Conservation (phyloP, 1,139 yeast genomes). For the Yamadazyma sp. region DNA sequence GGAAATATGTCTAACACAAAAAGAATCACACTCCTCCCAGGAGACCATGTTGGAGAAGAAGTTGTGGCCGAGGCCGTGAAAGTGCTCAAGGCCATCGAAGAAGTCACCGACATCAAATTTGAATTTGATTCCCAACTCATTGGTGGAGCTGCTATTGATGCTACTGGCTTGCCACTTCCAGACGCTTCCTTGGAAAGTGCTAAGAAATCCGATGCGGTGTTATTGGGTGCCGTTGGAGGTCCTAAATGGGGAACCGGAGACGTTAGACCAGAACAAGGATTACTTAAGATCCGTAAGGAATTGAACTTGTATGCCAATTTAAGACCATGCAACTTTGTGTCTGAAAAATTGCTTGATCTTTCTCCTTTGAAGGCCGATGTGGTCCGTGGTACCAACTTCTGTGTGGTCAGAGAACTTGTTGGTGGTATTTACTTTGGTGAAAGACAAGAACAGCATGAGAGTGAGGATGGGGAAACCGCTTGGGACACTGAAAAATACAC, state of each 20-base stretch:
- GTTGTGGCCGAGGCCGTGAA: constrained; percentile 87
- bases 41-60: constrained; percentile 96
- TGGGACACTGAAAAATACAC: constrained; percentile 93
- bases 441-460: constrained; percentile 86
- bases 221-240: constrained; percentile 97
- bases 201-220: constrained; percentile 85
- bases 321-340: constrained; percentile 94
- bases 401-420: constrained; percentile 92
- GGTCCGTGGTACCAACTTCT: constrained; percentile 86
- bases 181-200: constrained; percentile 85
- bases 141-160: constrained; percentile 98
- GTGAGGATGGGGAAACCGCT: constrained; percentile 62
- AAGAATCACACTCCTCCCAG: constrained; percentile 84
- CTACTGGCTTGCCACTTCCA: constrained; percentile 91
- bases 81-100: constrained; percentile 76
- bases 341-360: constrained; percentile 77
- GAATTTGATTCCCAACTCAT: constrained; percentile 80
- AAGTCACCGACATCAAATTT: constrained; percentile 60
- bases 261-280: constrained; percentile 97
- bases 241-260: constrained; percentile 97
- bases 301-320: constrained; percentile 90
- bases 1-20: constrained; percentile 30
- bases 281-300: constrained; percentile 90
- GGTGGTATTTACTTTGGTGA: constrained; percentile 98
- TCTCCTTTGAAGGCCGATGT: constrained; percentile 84